Conservation (phyloP, 768 basidiomycete genomes). For the Phlebiopsis gigantea region DNA sequence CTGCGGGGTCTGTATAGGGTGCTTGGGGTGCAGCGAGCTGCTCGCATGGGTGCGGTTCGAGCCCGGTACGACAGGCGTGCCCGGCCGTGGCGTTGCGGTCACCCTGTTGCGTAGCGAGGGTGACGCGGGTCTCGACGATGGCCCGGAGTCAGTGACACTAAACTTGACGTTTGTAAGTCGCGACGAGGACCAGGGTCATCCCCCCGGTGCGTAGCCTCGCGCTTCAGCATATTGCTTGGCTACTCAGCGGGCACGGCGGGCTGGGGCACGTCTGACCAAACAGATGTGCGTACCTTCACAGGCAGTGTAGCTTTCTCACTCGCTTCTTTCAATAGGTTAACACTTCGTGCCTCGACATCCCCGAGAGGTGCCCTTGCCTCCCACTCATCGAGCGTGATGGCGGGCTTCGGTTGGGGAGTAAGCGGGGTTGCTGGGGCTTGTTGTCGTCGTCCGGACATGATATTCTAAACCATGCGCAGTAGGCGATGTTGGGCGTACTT, state of each 20-base stretch:
- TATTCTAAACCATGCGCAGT: too few relatives aligned
- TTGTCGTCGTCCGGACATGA: neutral
- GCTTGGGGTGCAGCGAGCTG: conserved; percentile 66
- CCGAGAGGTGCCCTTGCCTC: conserved; percentile 74
- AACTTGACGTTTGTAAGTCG: conserved; percentile 29
- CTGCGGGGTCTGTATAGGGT: conserved; percentile 84
- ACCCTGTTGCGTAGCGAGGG: conserved; percentile 26
- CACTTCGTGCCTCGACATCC: conserved; percentile 62
- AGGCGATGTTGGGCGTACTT: too few relatives aligned
- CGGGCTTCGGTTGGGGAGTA: conserved; percentile 33
- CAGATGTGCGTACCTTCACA: conserved; percentile 52
- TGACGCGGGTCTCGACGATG: conserved; percentile 42
- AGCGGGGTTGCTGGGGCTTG: neutral
- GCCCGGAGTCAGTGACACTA: conserved; percentile 33
- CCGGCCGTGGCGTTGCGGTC: conserved; percentile 15
- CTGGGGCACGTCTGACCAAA: too few relatives aligned
- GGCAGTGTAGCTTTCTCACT: conserved; percentile 62
- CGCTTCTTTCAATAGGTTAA: conserved; percentile 56
- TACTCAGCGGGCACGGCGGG: too few relatives aligned
- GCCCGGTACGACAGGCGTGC: conserved; percentile 8
- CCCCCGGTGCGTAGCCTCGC: too few relatives aligned
- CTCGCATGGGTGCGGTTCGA: conserved; percentile 14
- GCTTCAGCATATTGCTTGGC: conserved; percentile 3
- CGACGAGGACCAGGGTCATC: neutral
- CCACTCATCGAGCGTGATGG: conserved; percentile 84